phyloP scores from a whole-genome alignment of 208 protist species.

The Sergeia podlipaevii region DNA sequence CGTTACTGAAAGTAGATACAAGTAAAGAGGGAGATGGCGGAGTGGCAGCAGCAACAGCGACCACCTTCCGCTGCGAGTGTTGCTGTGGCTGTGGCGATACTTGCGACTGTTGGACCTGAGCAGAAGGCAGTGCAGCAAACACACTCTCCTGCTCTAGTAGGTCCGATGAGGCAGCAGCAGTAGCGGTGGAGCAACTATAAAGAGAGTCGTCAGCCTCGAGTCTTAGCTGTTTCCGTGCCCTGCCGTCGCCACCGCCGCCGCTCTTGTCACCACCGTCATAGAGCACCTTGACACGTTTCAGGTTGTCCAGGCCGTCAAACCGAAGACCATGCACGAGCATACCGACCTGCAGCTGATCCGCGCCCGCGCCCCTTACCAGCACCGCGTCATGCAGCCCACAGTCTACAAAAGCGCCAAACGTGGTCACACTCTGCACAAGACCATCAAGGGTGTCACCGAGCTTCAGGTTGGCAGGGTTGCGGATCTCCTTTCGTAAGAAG shows the following conservation, averaged over 20 bases:
- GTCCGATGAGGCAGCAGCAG: too few species aligned
- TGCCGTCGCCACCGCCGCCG: background rate
- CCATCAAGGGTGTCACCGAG: constrained; percentile 50
- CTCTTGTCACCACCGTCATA: constrained; percentile 3
- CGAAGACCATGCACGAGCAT: constrained; percentile 30
- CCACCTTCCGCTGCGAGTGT: too few species aligned
- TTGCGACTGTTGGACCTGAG: too few species aligned
- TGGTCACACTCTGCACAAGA: constrained; percentile 67
- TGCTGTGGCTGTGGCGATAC: too few species aligned
- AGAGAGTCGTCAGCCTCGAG: constrained; percentile 56
- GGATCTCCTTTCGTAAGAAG: constrained; percentile 51
- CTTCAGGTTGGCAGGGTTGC: constrained; percentile 30
- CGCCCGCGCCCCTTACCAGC: constrained; percentile 42
- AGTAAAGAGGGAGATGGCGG: too few species aligned
- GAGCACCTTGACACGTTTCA: constrained; percentile 42
- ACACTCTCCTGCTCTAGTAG: too few species aligned
- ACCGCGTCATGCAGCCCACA: constrained; percentile 73
- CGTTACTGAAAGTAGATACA: too few species aligned
- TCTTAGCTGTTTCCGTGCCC: constrained; percentile 13
- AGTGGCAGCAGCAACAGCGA: too few species aligned
- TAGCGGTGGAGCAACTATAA: constrained; percentile 3
- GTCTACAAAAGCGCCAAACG: constrained; percentile 86
- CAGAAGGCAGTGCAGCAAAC: too few species aligned
- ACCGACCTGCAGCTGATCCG: constrained; percentile 58
- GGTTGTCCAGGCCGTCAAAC: constrained; percentile 45